Evolutionary conservation across 441 rosid genomes (phyloP).

Genomic region (Mallotus japonicus): DNA sequence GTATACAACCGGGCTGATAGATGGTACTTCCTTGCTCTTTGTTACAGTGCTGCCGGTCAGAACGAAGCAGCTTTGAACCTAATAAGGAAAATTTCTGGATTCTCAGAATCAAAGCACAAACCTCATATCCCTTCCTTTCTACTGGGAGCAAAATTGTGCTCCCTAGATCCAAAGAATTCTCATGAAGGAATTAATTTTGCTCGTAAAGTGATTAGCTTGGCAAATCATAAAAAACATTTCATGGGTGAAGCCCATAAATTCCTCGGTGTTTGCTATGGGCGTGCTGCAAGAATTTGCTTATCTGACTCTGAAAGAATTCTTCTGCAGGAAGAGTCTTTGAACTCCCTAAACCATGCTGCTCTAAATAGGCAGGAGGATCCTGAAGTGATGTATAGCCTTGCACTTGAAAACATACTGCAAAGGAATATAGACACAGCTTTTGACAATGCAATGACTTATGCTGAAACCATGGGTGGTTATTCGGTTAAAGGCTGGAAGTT

Average conservation of each 20-base stretch:
- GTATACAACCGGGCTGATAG: constrained; percentile 65
- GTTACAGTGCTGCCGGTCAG: constrained; percentile 75
- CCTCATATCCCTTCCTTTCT: constrained; percentile 55
- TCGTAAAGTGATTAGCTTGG: constrained; percentile 44
- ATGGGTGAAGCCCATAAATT: constrained; percentile 55
- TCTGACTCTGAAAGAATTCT: constrained; percentile 64
- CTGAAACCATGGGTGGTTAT: constrained; percentile 51
- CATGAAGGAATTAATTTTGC: constrained; percentile 62
- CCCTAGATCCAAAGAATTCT: constrained; percentile 58
- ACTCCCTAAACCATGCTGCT: constrained; percentile 59
- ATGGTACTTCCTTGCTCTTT: constrained; percentile 86
- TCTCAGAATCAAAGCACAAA: constrained; percentile 64
- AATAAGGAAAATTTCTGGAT: constrained; percentile 54
- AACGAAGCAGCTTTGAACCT: constrained; percentile 71
- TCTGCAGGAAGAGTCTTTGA: constrained; percentile 59
- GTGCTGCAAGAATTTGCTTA: constrained; percentile 66
- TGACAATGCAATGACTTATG: constrained; percentile 54
- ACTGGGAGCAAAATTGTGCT: constrained; percentile 78
- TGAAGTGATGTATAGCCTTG: constrained; percentile 53
- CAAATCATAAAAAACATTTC: constrained; percentile 46
- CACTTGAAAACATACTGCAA: constrained; percentile 75
- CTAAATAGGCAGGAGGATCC: constrained; percentile 46
- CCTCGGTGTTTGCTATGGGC: constrained; percentile 81
- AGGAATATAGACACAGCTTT: constrained; percentile 76
- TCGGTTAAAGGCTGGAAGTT: constrained; percentile 74